Evolutionary conservation across 306 rosid genomes (phyloP).

Genomic region (Ceratonia siliqua): DNA sequence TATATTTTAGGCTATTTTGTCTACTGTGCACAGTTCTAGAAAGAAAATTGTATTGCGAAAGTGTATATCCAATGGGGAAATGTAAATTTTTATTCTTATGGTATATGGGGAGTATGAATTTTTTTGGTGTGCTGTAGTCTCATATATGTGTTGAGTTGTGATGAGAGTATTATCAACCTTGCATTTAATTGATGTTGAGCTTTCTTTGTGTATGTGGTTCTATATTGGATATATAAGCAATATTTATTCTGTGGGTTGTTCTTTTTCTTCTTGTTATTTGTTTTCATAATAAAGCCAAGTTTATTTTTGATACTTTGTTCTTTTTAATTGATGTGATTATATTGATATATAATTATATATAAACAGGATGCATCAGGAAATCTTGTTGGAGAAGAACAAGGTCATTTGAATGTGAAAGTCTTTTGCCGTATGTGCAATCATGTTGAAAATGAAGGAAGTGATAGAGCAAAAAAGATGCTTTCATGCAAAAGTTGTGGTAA

Average conservation of each 20-base stretch:
- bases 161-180: not conserved
- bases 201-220: not conserved
- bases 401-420: slow-evolving; percentile 68
- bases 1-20: not conserved
- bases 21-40: not conserved
- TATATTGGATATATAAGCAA: not conserved
- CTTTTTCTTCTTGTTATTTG: not conserved
- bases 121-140: not conserved
- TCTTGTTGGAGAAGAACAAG: slow-evolving; percentile 67
- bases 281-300: not conserved
- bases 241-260: not conserved
- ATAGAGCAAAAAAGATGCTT: slow-evolving; percentile 86
- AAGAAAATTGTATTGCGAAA: not conserved
- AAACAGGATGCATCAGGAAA: slow-evolving; percentile 70
- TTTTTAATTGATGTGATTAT: slow-evolving; percentile 19
- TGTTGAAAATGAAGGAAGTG: slow-evolving; percentile 87
- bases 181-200: not conserved
- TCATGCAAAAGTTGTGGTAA: slow-evolving; percentile 93
- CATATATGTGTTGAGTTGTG: not conserved
- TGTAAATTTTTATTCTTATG: not conserved
- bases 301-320: not conserved
- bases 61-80: not conserved
- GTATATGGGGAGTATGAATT: no score
- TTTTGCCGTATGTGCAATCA: slow-evolving; percentile 93
- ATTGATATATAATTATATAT: not conserved